A percentile compares a stretch with the other conserved stretches of the same genome.
Conservation (phyloP, 73 alveolate species). For the Paramecium octaurelia region DNA sequence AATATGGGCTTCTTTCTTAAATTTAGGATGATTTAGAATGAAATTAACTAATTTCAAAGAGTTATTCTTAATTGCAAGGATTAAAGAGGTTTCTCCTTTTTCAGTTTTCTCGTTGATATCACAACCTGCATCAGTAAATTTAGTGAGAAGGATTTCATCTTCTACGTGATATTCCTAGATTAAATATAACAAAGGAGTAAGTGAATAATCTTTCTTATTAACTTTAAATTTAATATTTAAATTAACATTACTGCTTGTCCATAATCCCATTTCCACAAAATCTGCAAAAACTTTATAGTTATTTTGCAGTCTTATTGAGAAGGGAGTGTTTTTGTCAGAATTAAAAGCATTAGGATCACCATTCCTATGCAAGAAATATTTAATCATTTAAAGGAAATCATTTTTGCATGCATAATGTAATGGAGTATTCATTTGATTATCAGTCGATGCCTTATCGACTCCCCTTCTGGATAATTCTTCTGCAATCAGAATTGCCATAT, state of each 20-base stretch:
- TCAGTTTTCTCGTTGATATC: conserved; percentile 64
- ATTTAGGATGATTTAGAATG: conserved; percentile 52
- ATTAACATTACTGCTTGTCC: neutral
- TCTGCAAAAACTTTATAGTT: neutral
- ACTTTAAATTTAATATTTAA: neutral
- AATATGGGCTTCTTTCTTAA: conserved; percentile 56
- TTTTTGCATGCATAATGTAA: conserved; percentile 75
- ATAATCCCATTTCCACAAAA: neutral
- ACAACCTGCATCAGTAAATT: conserved; percentile 35
- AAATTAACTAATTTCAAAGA: conserved; percentile 69
- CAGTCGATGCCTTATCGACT: conserved; percentile 63
- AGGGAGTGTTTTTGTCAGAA: conserved; percentile 43
- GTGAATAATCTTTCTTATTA: neutral
- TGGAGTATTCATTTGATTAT: conserved; percentile 66
- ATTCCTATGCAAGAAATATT: conserved; percentile 44
- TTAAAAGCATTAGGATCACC: conserved; percentile 45
- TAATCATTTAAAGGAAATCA: conserved; percentile 5
- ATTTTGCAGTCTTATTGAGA: conserved; percentile 42
- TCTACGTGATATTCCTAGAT: neutral
- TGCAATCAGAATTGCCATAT: neutral
- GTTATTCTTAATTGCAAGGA: conserved; percentile 78
- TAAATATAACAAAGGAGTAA: neutral
- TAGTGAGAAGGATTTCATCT: neutral
- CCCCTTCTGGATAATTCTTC: conserved; percentile 52
- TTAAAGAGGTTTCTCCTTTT: conserved; percentile 79